Evolutionary conservation across 1,139 yeast species (phyloP), one percentile per base, ranked within the genome.

Genomic region (Hansenula lynferdii): DNA sequence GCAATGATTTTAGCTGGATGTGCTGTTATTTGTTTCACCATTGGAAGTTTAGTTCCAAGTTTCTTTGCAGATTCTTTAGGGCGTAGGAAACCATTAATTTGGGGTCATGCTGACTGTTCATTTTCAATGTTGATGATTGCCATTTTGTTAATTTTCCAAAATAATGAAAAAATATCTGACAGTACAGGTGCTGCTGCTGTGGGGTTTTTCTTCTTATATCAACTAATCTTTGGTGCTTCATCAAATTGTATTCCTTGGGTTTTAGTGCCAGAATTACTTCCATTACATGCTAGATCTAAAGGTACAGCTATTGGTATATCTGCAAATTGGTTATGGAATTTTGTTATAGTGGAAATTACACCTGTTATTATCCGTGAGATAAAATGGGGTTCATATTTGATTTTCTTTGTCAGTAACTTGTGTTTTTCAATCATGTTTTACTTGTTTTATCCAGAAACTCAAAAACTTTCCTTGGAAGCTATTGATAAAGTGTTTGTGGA

Each of bases 361-460:
- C 76, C 75, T 37, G 65, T 70, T 41, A 66, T 70, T 49, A 65
- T 64, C 31, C 57, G 60, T 36, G 51, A 62, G 39, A 58, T 67
- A 5, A 65, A 64, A 37, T 68, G 69, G 70, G 70, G 64, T 37
- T 63, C 65, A 41, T 69, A 66, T 50, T 50, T 65, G 39, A 64
- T 64, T 59, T 66, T 63, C 51, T 65, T 67, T 21, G 31, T 55
- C 30, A 61, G 75, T 42, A 68, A 68, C 51, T 59, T 58, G 44
- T 32, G 53, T 14, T 65, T 77, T 65, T 64, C 80, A 31, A 85
- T 86, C 25, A 49, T 68, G 50, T 82, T 81, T 40, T 80, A 62
- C 67, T 75, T 84, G 69, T 81, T 73, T 62, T 77, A 73, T 54
- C 85, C 85, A 27, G 85, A 79, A 62, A 77, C 84, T 24, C 75